Conservation (phyloP, 106 monocot genomes). For the Allium fistulosum region DNA sequence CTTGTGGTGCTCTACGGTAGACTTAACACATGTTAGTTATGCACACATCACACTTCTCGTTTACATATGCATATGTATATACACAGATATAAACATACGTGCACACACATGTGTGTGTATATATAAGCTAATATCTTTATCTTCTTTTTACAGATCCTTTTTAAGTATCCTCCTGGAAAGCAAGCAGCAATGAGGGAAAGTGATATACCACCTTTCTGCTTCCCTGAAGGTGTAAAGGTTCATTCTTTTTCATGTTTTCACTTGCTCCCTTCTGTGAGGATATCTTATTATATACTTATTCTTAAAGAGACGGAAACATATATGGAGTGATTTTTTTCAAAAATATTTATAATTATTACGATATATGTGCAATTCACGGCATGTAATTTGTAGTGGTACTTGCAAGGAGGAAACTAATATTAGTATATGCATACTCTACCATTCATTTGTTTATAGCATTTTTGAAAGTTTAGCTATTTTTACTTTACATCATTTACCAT, state of each 20-base stretch:
- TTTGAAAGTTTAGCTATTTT: no score
- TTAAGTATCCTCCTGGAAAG: conserved; percentile 93
- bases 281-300: background rate
- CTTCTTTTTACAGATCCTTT: conserved; percentile 55
- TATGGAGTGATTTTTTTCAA: background rate
- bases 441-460: no score
- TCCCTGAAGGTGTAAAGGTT: conserved; percentile 97
- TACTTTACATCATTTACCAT: no score
- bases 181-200: conserved; percentile 56
- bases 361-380: background rate
- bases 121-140: conserved; percentile 1
- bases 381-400: background rate
- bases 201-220: conserved; percentile 87
- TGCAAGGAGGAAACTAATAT: no score
- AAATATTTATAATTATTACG: no score
- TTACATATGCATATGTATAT: no score
- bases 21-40: no score
- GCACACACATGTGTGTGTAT: no score
- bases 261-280: background rate
- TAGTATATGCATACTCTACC: background rate
- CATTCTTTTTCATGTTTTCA: conserved; percentile 2
- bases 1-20: no score
- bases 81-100: no score
- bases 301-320: background rate
- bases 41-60: no score